Percentiles rank a stretch among this genome's conserved stretches.
These are phyloP conservation scores for Talaromyces ruber DNA, from an alignment of 495 filamentous ascomycete genomes.

Conservation along the genomic window DNA sequence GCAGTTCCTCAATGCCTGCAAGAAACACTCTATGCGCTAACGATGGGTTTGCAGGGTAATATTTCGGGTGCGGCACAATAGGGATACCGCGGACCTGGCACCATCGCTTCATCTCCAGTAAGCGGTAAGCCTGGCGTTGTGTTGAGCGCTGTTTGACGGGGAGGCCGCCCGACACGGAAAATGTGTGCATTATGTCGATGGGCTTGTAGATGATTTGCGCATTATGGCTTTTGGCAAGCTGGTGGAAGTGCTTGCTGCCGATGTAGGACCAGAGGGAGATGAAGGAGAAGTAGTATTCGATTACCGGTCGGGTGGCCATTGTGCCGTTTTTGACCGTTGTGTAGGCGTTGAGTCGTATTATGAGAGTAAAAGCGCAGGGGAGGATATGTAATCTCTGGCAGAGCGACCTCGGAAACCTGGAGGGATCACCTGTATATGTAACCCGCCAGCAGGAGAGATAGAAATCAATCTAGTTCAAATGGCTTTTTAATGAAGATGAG, in stretches of 20 bases:
- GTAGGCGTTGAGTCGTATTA: no score
- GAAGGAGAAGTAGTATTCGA: background rate
- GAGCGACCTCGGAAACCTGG: background rate
- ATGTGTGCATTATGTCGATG: background rate
- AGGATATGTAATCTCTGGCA: no score
- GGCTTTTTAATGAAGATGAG: background rate
- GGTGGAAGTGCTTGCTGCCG: background rate
- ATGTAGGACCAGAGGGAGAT: background rate
- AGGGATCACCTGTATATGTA: background rate
- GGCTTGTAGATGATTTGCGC: background rate
- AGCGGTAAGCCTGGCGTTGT: background rate
- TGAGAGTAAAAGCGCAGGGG: no score
- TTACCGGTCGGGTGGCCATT: background rate
- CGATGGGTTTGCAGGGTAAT: background rate
- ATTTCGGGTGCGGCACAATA: background rate
- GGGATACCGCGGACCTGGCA: background rate
- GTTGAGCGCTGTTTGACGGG: background rate
- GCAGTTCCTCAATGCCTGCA: background rate
- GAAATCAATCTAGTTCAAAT: background rate
- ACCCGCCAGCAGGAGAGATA: background rate
- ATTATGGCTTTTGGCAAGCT: background rate
- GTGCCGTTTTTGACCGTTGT: background rate
- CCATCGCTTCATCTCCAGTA: background rate
- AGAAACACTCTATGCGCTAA: background rate
- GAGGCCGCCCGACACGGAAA: background rate